Percentiles rank a stretch among this genome's conserved stretches.
Conservation (phyloP, 495 filamentous ascomycete species). For the Paragyromitra xinjiangensis region DNA sequence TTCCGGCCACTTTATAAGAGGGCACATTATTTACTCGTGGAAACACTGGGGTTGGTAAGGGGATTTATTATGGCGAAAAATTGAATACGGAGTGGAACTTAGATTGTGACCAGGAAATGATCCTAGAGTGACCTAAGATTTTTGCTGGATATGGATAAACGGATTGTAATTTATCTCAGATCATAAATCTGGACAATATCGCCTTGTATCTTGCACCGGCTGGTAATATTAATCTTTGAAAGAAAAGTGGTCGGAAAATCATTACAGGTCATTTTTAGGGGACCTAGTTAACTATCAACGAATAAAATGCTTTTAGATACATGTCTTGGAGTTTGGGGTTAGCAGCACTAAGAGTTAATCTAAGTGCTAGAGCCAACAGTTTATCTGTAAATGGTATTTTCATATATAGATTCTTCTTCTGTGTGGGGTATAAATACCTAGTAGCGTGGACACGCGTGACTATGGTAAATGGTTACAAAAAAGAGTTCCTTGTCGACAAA, state of each 20-base stretch:
- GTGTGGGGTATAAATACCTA: slow-evolving; percentile 38
- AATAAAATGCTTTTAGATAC: slow-evolving; percentile 19
- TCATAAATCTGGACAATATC: neutral
- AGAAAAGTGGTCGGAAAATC: slow-evolving; percentile 19
- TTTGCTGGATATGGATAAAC: neutral
- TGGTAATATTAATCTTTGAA: slow-evolving; percentile 1
- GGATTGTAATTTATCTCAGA: neutral
- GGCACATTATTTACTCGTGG: neutral
- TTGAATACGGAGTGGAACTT: neutral
- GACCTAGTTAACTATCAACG: slow-evolving; percentile 8
- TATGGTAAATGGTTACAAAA: slow-evolving; percentile 41
- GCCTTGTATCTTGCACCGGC: neutral
- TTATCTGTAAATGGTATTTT: slow-evolving; percentile 29
- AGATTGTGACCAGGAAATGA: neutral
- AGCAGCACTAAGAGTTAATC: slow-evolving; percentile 6
- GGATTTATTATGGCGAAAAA: neutral
- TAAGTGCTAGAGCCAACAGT: slow-evolving; percentile 34
- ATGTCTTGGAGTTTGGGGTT: slow-evolving; percentile 15
- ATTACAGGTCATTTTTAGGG: slow-evolving; percentile 20
- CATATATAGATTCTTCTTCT: slow-evolving; percentile 35
- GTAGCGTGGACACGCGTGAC: slow-evolving; percentile 34
- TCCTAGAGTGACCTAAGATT: neutral
- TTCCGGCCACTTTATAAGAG: neutral
- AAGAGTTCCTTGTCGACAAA: slow-evolving; percentile 37
- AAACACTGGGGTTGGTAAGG: neutral